These are phyloP conservation scores for Eucalyptus grandis DNA, from an alignment of 345 rosid genomes.

Conservation along the genomic window DNA sequence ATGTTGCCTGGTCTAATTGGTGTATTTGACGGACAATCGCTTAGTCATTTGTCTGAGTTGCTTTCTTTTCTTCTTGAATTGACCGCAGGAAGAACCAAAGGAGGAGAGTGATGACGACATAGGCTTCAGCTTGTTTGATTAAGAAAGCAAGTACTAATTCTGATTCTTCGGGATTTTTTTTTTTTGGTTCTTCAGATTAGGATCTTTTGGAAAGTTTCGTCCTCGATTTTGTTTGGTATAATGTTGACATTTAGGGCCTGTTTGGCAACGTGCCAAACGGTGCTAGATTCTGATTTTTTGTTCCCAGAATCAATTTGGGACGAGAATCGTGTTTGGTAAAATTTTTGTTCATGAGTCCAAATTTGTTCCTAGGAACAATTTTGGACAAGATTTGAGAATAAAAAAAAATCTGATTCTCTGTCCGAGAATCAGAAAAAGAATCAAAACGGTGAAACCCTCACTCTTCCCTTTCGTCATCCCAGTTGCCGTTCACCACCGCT, in stretches of 20 bases:
- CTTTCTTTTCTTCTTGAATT: neutral
- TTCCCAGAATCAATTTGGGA: too few species aligned
- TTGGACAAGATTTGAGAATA: too few species aligned
- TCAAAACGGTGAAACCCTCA: too few species aligned
- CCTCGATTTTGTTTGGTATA: neutral
- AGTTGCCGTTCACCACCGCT: too few species aligned
- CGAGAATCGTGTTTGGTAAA: too few species aligned
- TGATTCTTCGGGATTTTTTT: neutral
- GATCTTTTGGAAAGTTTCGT: neutral
- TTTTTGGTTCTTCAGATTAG: neutral
- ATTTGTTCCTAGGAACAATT: too few species aligned
- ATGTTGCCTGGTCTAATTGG: neutral
- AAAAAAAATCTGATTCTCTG: too few species aligned
- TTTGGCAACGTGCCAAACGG: too few species aligned
- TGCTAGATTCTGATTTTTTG: too few species aligned
- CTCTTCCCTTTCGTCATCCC: too few species aligned
- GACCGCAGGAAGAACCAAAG: constrained; percentile 17
- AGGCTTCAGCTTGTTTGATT: constrained; percentile 33
- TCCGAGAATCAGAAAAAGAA: too few species aligned
- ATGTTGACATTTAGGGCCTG: neutral
- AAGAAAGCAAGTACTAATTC: neutral
- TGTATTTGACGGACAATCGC: neutral
- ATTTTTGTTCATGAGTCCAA: too few species aligned
- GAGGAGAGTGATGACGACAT: constrained; percentile 35
- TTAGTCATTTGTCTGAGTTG: neutral